Percentiles rank a stretch among this genome's conserved stretches.
These are phyloP conservation scores for Boletus vinaceobasis DNA, from an alignment of 768 basidiomycete species.

Conservation along the genomic window DNA sequence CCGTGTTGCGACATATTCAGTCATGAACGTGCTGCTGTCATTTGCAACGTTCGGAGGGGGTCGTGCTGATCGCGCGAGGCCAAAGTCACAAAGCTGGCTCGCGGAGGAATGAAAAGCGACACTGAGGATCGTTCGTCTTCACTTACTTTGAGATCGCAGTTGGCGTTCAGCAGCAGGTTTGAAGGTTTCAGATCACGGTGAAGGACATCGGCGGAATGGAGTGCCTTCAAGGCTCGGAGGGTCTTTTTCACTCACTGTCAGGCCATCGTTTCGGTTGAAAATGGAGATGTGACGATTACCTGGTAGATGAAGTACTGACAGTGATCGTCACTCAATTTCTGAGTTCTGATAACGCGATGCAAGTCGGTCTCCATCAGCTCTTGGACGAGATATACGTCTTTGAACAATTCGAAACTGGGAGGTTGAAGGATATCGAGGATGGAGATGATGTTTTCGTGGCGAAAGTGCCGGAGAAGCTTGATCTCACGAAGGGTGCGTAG, in stretches of 20 bases:
- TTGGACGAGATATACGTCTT: slow-evolving; percentile 74
- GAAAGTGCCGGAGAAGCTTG: slow-evolving; percentile 87
- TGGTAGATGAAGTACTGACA: slow-evolving; percentile 98
- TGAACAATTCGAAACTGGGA: slow-evolving; percentile 69
- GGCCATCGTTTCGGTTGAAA: background rate
- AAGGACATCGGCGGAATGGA: slow-evolving; percentile 93
- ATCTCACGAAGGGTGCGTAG: slow-evolving; percentile 82
- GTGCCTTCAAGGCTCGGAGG: slow-evolving; percentile 87
- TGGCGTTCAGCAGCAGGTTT: slow-evolving; percentile 92
- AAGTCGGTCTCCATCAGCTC: slow-evolving; percentile 92
- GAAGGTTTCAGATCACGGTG: slow-evolving; percentile 96
- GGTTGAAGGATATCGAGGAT: slow-evolving; percentile 94
- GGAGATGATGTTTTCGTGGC: slow-evolving; percentile 87
- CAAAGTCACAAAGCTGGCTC: slow-evolving; percentile 77
- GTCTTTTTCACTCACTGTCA: slow-evolving; percentile 45
- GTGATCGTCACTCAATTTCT: slow-evolving; percentile 92
- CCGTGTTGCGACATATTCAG: slow-evolving; percentile 95
- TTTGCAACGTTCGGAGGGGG: slow-evolving; percentile 71
- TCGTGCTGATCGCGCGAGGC: slow-evolving; percentile 75
- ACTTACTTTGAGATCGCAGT: slow-evolving; percentile 89
- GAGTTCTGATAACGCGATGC: slow-evolving; percentile 94
- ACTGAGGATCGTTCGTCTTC: background rate
- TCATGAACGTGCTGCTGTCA: slow-evolving; percentile 79
- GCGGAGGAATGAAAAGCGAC: background rate
- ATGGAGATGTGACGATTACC: slow-evolving; percentile 36